Percentiles rank a stretch among this genome's conserved stretches.
Conservation (phyloP, 192 early-diverging fungal species). For the Podila horticola region DNA sequence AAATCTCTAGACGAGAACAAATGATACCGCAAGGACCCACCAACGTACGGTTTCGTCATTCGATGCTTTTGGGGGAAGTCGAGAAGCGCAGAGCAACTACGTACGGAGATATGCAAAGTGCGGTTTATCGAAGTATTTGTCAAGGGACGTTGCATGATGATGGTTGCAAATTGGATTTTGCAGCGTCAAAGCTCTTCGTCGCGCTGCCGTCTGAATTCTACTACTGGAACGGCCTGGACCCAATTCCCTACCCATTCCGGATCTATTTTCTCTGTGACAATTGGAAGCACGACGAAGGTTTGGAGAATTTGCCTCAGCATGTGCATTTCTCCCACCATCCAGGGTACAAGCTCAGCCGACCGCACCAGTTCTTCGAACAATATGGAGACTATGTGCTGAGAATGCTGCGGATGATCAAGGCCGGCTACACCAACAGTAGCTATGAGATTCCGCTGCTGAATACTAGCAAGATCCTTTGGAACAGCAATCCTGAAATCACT, state of each 20-base stretch:
- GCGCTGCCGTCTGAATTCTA: no score
- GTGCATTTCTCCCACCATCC: not conserved
- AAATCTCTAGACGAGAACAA: no score
- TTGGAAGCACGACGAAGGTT: not conserved
- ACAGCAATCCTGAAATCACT: fast-evolving
- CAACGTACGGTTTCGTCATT: no score
- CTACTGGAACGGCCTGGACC: not conserved
- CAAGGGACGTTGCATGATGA: no score
- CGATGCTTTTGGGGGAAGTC: no score
- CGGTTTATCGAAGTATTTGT: no score
- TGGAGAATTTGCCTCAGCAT: not conserved
- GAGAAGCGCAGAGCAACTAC: no score
- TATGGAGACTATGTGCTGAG: not conserved
- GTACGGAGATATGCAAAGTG: no score
- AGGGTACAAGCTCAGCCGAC: not conserved
- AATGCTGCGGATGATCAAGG: not conserved
- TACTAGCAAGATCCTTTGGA: not conserved
- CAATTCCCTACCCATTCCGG: not conserved
- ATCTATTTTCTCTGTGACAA: not conserved
- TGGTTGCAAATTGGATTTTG: no score
- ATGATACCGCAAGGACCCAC: no score
- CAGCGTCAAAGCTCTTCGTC: no score
- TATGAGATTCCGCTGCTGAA: not conserved
- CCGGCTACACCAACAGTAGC: not conserved
- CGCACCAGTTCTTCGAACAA: not conserved